phyloP scores from a whole-genome alignment of 2,329 filamentous ascomycete genomes.

The Tolypocladium ophioglossoides region DNA sequence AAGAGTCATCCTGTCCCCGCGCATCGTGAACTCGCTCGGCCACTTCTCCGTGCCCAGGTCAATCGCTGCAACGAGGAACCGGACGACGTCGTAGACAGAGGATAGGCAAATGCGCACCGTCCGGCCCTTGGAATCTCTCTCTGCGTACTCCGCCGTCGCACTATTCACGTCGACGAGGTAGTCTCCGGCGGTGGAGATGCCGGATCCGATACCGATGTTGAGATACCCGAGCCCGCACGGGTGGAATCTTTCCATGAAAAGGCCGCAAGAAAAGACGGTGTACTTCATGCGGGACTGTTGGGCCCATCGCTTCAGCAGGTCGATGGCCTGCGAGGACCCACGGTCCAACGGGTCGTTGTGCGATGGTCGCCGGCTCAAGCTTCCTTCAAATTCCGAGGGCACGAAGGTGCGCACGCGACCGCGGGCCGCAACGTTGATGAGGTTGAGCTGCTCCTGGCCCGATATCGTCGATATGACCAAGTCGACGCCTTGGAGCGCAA shows the following conservation, averaged over 20 bases:
- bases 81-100: slow-evolving; percentile 57
- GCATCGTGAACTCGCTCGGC: slow-evolving; percentile 59
- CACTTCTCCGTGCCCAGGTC: slow-evolving; percentile 50
- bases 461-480: slow-evolving; percentile 66
- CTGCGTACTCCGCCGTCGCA: slow-evolving; percentile 49
- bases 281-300: slow-evolving; percentile 46
- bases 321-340: slow-evolving; percentile 44
- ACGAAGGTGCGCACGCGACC: slow-evolving; percentile 59
- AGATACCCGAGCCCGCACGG: slow-evolving; percentile 52
- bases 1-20: slow-evolving; percentile 54
- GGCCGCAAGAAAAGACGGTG: slow-evolving; percentile 62
- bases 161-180: slow-evolving; percentile 54
- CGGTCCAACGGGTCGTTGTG: slow-evolving; percentile 49
- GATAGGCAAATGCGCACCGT: slow-evolving; percentile 54
- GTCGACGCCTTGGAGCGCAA: slow-evolving; percentile 60
- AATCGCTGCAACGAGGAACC: slow-evolving; percentile 60
- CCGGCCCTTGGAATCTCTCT: slow-evolving; percentile 37
- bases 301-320: slow-evolving; percentile 43
- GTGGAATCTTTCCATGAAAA: slow-evolving; percentile 67
- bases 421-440: slow-evolving; percentile 60
- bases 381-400: slow-evolving; percentile 66
- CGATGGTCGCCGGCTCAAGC: slow-evolving; percentile 40
- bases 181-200: slow-evolving; percentile 45
- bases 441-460: slow-evolving; percentile 53
- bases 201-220: slow-evolving; percentile 46